Base-by-base conservation (phyloP, 257 asterid genomes). In the Nicotiana tomentosiformis region DNA sequence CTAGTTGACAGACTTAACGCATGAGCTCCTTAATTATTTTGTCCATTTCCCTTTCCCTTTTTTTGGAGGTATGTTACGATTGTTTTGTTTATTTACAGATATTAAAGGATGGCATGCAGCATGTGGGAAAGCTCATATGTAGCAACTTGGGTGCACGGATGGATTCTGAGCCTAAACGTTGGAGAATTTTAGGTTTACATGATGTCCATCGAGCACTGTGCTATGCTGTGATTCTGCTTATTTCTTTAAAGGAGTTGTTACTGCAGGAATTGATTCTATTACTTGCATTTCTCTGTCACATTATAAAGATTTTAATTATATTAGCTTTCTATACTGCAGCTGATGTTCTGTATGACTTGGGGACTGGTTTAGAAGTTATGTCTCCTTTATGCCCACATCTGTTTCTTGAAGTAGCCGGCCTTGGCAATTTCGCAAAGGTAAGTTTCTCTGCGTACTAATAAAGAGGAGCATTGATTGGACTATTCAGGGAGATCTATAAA, bases 371-470 rank as follows among this genome's bases (percentile, higher is more conserved):
- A 81, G 99, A 96, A 88, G 94, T 96, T 81, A 87, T 93, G 82
- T 96, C 99, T 80, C 99, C 99, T 56, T 84, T 96, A 86, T 96
- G 98, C 83, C 99, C 99, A 1, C 99, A 96, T 18, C 83, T 96
- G 82, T 96, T 96, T 92, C 99, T 96, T 87, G 96, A 96, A 89
- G 87, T 94, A 93, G 99, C 99, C 29, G 98, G 99, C 74, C 98
- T 96, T 82, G 99, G 98, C 29, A 96, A 96, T 89, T 93, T 96
- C 30, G 98, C 99, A 14, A 96, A 94, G 92, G 99, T 94, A 61
- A 86, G 89, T 51, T 76, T 35, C 64, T 51, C 29, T 76, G 64
- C 35, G 16, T 26, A 12, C 43, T 76, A 15, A 51, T 76, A 12
- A 20, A 20, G 79, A 72, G 61, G 79, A 17, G 81, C 61, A 46